Evolutionary conservation across 192 early-diverging fungal genomes (phyloP).

Genomic region (Entophlyctis helioformis): DNA sequence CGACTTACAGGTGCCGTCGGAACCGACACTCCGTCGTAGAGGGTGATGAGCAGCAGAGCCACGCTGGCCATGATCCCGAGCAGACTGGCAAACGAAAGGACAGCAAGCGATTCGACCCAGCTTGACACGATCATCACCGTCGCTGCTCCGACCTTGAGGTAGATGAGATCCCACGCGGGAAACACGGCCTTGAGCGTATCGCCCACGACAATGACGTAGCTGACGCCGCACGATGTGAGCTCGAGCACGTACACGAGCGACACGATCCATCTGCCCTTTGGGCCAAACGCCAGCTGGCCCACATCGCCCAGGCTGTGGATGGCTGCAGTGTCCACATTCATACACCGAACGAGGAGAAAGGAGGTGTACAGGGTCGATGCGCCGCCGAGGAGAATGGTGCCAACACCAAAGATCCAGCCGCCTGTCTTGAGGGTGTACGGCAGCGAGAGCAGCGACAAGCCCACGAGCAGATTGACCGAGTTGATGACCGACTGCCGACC

Average conservation of each 20-base stretch:
- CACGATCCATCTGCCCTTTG: constrained; percentile 19
- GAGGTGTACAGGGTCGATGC: constrained; percentile 2
- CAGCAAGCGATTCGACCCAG: constrained; percentile 26
- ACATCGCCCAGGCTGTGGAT: constrained; percentile 32
- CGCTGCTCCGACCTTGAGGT: constrained; percentile 37
- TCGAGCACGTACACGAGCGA: constrained; percentile 28
- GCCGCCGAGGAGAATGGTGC: constrained; percentile 18
- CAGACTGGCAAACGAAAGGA: constrained; percentile 40
- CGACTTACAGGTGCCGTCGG: constrained; percentile 36
- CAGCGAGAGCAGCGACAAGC: constrained; percentile 51
- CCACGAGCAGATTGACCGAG: constrained; percentile 50
- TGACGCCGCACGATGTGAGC: constrained; percentile 28
- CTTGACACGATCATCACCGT: constrained; percentile 37
- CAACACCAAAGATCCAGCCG: constrained; percentile 48
- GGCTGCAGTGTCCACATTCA: not conserved
- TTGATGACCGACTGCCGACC: constrained; percentile 43
- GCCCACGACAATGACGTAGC: constrained; percentile 28
- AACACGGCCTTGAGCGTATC: constrained; percentile 26
- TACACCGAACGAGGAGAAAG: not conserved
- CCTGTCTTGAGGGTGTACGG: constrained; percentile 42
- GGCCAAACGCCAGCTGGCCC: constrained; percentile 34
- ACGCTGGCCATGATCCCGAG: constrained; percentile 46
- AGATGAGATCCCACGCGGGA: constrained; percentile 10
- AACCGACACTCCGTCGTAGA: constrained; percentile 43
- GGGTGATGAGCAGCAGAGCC: constrained; percentile 36